Conservation (phyloP, 1,139 yeast genomes). For the Taphrina wiesneri region DNA sequence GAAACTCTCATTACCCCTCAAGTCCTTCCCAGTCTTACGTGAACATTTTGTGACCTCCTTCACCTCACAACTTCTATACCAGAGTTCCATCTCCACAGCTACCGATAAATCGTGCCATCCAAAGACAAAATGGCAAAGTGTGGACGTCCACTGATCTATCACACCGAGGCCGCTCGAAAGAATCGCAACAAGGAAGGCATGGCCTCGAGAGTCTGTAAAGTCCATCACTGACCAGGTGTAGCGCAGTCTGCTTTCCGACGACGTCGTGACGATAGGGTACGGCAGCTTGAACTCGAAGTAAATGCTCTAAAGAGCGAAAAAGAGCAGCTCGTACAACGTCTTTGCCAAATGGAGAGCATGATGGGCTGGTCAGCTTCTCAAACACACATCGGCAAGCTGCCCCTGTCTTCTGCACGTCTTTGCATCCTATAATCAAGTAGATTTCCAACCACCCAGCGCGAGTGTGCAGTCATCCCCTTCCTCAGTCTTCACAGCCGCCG, state of each 20-base stretch:
- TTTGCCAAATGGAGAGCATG: not conserved
- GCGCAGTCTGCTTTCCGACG: conserved; percentile 19
- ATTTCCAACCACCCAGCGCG: conserved; percentile 12
- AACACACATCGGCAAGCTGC: conserved; percentile 24
- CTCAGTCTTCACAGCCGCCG: conserved; percentile 7
- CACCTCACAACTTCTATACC: not conserved
- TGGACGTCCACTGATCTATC: conserved; percentile 13
- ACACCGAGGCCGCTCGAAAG: conserved; percentile 18
- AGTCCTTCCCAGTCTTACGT: not conserved
- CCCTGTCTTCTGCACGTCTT: conserved; percentile 14
- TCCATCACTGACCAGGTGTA: not conserved
- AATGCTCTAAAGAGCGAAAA: conserved; percentile 4
- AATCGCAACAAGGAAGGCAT: conserved; percentile 14
- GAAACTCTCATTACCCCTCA: conserved; percentile 1
- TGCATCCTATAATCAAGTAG: conserved; percentile 30
- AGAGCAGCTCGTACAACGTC: not conserved
- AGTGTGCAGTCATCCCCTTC: not conserved
- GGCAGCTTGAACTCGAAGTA: conserved; percentile 16
- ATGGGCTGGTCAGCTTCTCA: conserved; percentile 17
- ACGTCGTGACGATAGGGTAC: conserved; percentile 17
- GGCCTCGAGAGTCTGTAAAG: not conserved
- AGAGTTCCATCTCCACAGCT: not conserved
- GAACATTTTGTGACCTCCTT: not conserved
- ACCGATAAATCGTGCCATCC: no score
- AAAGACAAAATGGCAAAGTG: conserved; percentile 16